Evolutionary conservation across 108 stramenopile species (phyloP), one percentile per base, ranked within the genome.

Genomic region (Stephanodiscus triporus): DNA sequence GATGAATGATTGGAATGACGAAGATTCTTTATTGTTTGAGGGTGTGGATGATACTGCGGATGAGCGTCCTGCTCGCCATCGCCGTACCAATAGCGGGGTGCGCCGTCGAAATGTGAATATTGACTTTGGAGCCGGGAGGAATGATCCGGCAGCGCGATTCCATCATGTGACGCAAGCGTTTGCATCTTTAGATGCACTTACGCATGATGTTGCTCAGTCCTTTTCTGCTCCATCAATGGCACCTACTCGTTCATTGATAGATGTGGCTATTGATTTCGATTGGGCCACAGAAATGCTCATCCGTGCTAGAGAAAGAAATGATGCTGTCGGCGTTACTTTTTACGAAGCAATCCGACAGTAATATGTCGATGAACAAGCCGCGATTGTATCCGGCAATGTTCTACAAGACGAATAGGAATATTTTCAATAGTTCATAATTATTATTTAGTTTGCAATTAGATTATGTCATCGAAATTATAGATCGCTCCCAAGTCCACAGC

Each of bases 401-500:
- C 40, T 20, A 20, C 19, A 20, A 24, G 24, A 22, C 19, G 51
- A 53, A 53, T 53, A 53, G 20, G 2, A 4, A 20, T 53, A 24
- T 24, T 53, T 24, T 24, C 51, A 22, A 53, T 24, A 53, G 51
- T 7, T 53, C 51, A 53, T 24, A 53, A 24, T 24, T 53, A 53
- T 53, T 24, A 53, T 3, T 6, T 49, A 49, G 16, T 49, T 2
- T 49, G 5, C 2, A 49, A 3, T 65, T 37, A 22, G 32, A 40
- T 9, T 40, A 40, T 40, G 9, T 40, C 40, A 2, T 4, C 42
- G 27, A 63, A 73, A 23, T 73, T 60, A 16, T 38, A 73, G 3
- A 73, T 24, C 1, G 47, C 29, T 4, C 62, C 72, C 62, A 73
- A 55, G 37, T 73, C 17, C 1, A 73, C 72, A 14, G 62, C 43